These are phyloP conservation scores for Gaeumannomyces sp. DNA, from an alignment of 2,329 filamentous ascomycete species.

Conservation along the genomic window DNA sequence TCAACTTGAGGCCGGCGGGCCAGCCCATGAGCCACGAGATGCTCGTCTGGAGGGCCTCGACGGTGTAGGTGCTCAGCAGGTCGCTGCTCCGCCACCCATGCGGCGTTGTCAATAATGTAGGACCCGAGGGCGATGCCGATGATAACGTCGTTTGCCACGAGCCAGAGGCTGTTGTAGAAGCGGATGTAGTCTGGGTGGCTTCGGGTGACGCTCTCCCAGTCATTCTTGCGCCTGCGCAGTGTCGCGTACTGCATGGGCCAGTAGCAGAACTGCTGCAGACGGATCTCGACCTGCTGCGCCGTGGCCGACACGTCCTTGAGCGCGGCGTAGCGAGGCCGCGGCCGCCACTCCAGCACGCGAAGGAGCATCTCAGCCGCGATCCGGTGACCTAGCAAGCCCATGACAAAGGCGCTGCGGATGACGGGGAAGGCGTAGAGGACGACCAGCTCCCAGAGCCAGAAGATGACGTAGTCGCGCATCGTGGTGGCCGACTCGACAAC, in stretches of 20 bases:
- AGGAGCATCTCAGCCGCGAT: slow-evolving; percentile 75
- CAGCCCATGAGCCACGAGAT: slow-evolving; percentile 95
- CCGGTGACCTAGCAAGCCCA: slow-evolving; percentile 72
- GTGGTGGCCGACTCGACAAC: slow-evolving; percentile 91
- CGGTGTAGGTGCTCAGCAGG: slow-evolving; percentile 73
- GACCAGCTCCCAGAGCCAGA: slow-evolving; percentile 64
- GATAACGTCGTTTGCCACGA: slow-evolving; percentile 97
- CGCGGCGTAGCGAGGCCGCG: slow-evolving; percentile 70
- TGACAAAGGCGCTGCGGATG: slow-evolving; percentile 65
- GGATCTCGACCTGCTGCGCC: slow-evolving; percentile 94
- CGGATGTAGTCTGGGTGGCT: slow-evolving; percentile 97
- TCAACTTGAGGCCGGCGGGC: slow-evolving; percentile 91
- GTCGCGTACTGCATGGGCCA: slow-evolving; percentile 97
- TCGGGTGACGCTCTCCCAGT: slow-evolving; percentile 93
- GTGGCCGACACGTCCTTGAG: slow-evolving; percentile 95
- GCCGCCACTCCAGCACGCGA: slow-evolving; percentile 75
- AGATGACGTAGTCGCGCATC: slow-evolving; percentile 67
- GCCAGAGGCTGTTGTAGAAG: slow-evolving; percentile 98
- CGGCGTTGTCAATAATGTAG: slow-evolving; percentile 92
- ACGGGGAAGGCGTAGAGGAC: slow-evolving; percentile 74
- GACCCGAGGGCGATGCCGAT: slow-evolving; percentile 95
- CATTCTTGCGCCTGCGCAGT: slow-evolving; percentile 77
- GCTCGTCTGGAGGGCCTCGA: slow-evolving; percentile 79
- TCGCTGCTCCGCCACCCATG: slow-evolving; percentile 72
- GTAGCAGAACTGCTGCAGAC: slow-evolving; percentile 96